Base-by-base conservation (phyloP, 192 early-diverging fungal genomes). In the Glomus cerebriforme region DNA sequence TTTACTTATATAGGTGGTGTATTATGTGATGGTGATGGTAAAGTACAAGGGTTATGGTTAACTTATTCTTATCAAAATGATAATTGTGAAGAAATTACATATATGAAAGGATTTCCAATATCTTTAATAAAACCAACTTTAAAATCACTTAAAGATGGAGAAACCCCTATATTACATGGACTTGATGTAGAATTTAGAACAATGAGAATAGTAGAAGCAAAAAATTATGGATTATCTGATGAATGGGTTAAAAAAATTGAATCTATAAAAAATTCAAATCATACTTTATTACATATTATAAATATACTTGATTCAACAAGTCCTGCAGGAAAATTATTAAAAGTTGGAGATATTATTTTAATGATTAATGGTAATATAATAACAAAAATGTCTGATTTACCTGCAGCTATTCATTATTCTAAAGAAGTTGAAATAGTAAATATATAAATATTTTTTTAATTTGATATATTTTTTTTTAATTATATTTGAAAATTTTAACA, bases 11-110 rank as follows among this genome's bases (percentile, higher is more conserved):
- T 35, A 59, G 68, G 92, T 31, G 93, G 92, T 27, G 83, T 95
- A 0, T 83, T 95, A 6, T 88, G 87, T 37, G 87, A 91, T 34
- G 67, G 29, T 10, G 77, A 88, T 29, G 93, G 93, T 0, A 80
- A 65, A n/a, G 87, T 91, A 0, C 88, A 88, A 34, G 92, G 88
- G 0, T 73, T 95, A 43, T 93, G 91, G 90, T 84, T 90, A 77
- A 90, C 87, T 59, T 93, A 92, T 65, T 90, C 91, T 24, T 90
- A 89, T n/a, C 91, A 93, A 81, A 89, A 92, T 73, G 83, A 86
- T 60, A 88, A 85, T 47, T 86, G 85, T 62, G 91, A 92, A 75
- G 91, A 92, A 64, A 85, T 87, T 3, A 87, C 87, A 1, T 90
- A 88, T 37, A 90, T 91, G 87, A 88, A 85, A 6, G 88, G 87